Conservation (phyloP, 1,139 yeast genomes). For the Candida sojae region DNA sequence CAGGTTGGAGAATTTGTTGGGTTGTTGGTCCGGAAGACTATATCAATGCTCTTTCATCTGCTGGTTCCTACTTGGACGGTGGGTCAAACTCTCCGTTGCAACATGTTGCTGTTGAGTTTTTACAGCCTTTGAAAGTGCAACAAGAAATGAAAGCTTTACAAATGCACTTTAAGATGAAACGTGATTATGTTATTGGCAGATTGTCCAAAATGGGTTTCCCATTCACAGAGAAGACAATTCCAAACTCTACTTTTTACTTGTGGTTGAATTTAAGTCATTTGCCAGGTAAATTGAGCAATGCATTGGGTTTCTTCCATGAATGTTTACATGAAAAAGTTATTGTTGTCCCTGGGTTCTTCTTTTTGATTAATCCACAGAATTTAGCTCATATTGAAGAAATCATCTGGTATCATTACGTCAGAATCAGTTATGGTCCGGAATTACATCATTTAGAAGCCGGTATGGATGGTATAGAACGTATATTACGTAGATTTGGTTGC, state of each 20-base stretch:
- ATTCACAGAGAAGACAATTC: conserved; percentile 47
- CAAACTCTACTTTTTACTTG: conserved; percentile 64
- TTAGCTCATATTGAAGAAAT: conserved; percentile 62
- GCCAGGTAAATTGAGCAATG: conserved; percentile 61
- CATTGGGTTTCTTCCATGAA: conserved; percentile 70
- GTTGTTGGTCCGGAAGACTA: conserved; percentile 69
- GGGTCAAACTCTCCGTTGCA: conserved; percentile 70
- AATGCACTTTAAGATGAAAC: conserved; percentile 59
- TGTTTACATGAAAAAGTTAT: conserved; percentile 65
- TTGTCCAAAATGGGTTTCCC: conserved; percentile 59
- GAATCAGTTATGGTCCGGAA: conserved; percentile 69
- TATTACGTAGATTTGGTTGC: conserved; percentile 48
- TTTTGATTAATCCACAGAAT: conserved; percentile 65
- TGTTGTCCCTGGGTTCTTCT: conserved; percentile 69
- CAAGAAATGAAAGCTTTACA: conserved; percentile 64
- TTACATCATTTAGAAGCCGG: conserved; percentile 54
- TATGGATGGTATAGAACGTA: conserved; percentile 67
- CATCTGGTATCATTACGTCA: conserved; percentile 63
- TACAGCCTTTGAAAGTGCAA: conserved; percentile 53
- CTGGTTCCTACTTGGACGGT: conserved; percentile 67
- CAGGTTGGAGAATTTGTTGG: conserved; percentile 76
- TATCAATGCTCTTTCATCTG: conserved; percentile 58
- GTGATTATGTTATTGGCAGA: conserved; percentile 59
- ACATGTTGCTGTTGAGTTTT: conserved; percentile 60
- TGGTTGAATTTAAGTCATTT: conserved; percentile 64